Evolutionary conservation across 106 monocot species (phyloP), one percentile per base, ranked within the genome.

Genomic region (Acorus calamus): DNA sequence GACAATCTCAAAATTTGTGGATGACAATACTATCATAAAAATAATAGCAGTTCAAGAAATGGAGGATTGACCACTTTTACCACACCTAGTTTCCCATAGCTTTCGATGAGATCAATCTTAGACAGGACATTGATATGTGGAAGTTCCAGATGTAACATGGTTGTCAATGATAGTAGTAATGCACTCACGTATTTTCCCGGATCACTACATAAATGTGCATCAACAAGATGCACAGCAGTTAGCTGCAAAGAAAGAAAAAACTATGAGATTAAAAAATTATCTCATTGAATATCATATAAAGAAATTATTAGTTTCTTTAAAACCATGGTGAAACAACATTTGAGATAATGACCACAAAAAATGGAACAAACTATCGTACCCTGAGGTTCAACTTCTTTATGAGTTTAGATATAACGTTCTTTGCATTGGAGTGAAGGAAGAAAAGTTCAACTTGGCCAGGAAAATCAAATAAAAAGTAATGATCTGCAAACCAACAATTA

Each of bases 381-480:
- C 84, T 63, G 67, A 96, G 77, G 66, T 90, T 65, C 77, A 96
- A 64, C 63, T 80, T 77, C 77, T 79, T 96, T 14, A 71, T 72
- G 59, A 90, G 87, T 73, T 80, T 96, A 56, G 66, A 72, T 0
- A 96, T 82, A 59, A 87, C 71, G 64, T 72, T 96, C 68, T 80
- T 90, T 50, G 87, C 82, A 78, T 87, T 96, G 62, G 94, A 84
- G 66, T 96, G 94, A 66, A 96, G 94, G 65, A 85, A 96, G 80
- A 96, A 96, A 62, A 96, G 80, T 68, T 96, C 94, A 74, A 90
- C 89, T 85, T 96, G 94, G 11, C 94, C 89, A 68, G 94, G 94
- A 72, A 94, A 90, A 77, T 94, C 89, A 82, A 94, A 94, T 53
- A 94, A 65, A 71, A 94, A 67, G 57, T 96, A 96, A 61, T 96